These are phyloP conservation scores for Cladosporium sp. DNA, from an alignment of 2,329 filamentous ascomycete genomes.

Conservation along the genomic window DNA sequence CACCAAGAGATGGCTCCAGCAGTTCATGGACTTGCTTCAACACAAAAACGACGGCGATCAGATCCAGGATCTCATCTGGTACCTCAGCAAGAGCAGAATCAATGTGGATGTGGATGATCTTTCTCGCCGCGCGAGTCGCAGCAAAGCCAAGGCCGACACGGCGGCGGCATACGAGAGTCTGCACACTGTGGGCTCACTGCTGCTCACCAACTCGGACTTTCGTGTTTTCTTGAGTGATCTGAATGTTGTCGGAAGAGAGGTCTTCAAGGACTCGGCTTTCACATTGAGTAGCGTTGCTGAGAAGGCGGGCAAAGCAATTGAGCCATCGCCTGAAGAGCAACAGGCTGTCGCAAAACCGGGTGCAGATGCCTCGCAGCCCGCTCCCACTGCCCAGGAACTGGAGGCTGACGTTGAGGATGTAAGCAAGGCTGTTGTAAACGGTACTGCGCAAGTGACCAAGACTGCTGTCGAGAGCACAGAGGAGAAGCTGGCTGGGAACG, in stretches of 20 bases:
- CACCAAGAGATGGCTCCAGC: slow-evolving; percentile 67
- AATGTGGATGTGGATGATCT: slow-evolving; percentile 64
- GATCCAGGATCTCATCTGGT: slow-evolving; percentile 91
- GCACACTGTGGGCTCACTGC: slow-evolving; percentile 75
- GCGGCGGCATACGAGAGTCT: slow-evolving; percentile 76
- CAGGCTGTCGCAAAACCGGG: slow-evolving; percentile 50
- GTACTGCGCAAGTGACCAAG: slow-evolving; percentile 43
- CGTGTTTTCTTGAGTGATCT: slow-evolving; percentile 80
- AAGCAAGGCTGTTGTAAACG: slow-evolving; percentile 42
- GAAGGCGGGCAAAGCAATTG: slow-evolving; percentile 67
- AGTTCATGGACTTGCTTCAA: slow-evolving; percentile 75
- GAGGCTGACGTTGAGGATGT: slow-evolving; percentile 44
- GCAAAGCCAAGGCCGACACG: slow-evolving; percentile 66
- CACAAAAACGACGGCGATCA: slow-evolving; percentile 83
- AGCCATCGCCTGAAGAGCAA: slow-evolving; percentile 61
- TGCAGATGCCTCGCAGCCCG: slow-evolving; percentile 44
- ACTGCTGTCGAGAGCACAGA: slow-evolving; percentile 67
- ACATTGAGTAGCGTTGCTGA: slow-evolving; percentile 72
- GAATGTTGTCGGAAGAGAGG: slow-evolving; percentile 71
- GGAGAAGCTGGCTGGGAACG: slow-evolving; percentile 68
- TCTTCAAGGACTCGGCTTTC: slow-evolving; percentile 82
- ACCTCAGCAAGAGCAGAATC: slow-evolving; percentile 68
- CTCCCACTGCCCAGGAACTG: slow-evolving; percentile 60
- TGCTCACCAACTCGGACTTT: slow-evolving; percentile 88
- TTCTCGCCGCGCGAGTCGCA: slow-evolving; percentile 55